Percentiles rank a stretch among this genome's conserved stretches.
Conservation (phyloP, 129 eudicot species). For the Flaveria bidentis region DNA sequence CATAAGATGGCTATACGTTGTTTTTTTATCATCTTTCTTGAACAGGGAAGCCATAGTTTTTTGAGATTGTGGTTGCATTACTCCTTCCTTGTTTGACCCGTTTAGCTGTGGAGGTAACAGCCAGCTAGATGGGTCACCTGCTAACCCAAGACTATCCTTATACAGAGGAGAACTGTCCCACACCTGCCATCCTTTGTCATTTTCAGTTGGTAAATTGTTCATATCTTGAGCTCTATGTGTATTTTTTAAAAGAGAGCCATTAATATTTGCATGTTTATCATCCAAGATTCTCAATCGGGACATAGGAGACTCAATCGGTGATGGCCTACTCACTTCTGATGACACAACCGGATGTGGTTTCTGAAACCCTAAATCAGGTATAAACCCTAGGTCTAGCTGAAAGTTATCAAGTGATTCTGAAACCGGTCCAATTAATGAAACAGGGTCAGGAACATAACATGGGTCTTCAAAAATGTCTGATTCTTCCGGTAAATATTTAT, state of each 20-base stretch:
- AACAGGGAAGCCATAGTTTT: slow-evolving; percentile 85
- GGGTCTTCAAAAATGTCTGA: slow-evolving; percentile 89
- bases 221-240: slow-evolving; percentile 41
- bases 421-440: slow-evolving; percentile 76
- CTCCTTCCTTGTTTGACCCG: slow-evolving; percentile 52
- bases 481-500: slow-evolving; percentile 61
- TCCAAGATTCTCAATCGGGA: slow-evolving; percentile 42
- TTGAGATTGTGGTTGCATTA: slow-evolving; percentile 47
- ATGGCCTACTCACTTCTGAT: slow-evolving; percentile 62
- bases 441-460: slow-evolving; percentile 88
- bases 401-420: slow-evolving; percentile 86
- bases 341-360: slow-evolving; percentile 39
- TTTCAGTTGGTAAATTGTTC: slow-evolving; percentile 32
- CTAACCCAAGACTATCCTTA: slow-evolving; percentile 62
- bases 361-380: slow-evolving; percentile 46
- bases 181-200: slow-evolving; percentile 78
- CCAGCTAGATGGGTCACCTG: slow-evolving; percentile 64
- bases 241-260: slow-evolving; percentile 16
- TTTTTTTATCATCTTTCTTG: slow-evolving; percentile 59
- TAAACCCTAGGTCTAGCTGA: slow-evolving; percentile 71
- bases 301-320: slow-evolving; percentile 85
- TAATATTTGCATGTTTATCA: neutral
- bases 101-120: slow-evolving; percentile 52
- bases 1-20: slow-evolving; percentile 31
- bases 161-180: slow-evolving; percentile 76